A percentile compares a stretch with the other conserved stretches of the same genome.
Conservation (phyloP, 2,329 filamentous ascomycete species). For the Arthrobotrys pseudoclavata region DNA sequence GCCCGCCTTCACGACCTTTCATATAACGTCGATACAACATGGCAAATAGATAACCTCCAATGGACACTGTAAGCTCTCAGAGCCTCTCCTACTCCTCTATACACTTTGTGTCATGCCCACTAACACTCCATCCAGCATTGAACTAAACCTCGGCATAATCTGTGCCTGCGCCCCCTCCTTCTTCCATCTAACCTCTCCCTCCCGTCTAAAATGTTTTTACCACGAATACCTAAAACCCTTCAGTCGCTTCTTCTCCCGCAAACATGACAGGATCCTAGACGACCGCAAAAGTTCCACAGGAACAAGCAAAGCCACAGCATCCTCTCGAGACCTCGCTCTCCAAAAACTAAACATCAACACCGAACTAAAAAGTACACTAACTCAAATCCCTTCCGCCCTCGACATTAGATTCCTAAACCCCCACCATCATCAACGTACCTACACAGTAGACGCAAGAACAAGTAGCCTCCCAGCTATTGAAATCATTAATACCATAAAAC, state of each 20-base stretch:
- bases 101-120: neutral
- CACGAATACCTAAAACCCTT: slow-evolving; percentile 27
- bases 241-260: neutral
- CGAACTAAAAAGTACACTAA: neutral
- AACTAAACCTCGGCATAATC: slow-evolving; percentile 53
- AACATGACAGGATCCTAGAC: neutral
- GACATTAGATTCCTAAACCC: slow-evolving; percentile 7
- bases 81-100: neutral
- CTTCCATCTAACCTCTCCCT: slow-evolving; percentile 36
- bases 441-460: neutral
- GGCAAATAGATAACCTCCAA: slow-evolving; percentile 47
- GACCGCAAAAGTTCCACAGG: slow-evolving; percentile 24
- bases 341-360: slow-evolving; percentile 23
- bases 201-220: slow-evolving; percentile 44
- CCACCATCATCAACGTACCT: neutral
- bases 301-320: slow-evolving; percentile 14
- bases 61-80: slow-evolving; percentile 45
- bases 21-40: slow-evolving; percentile 45
- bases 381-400: neutral
- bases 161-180: slow-evolving; percentile 48
- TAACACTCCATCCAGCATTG: slow-evolving; percentile 20
- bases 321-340: slow-evolving; percentile 25
- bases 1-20: slow-evolving; percentile 29
- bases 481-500: neutral
- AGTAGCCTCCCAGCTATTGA: slow-evolving; percentile 1